These are phyloP conservation scores for Diaporthe eres DNA, from an alignment of 2,329 filamentous ascomycete species.

Conservation along the genomic window DNA sequence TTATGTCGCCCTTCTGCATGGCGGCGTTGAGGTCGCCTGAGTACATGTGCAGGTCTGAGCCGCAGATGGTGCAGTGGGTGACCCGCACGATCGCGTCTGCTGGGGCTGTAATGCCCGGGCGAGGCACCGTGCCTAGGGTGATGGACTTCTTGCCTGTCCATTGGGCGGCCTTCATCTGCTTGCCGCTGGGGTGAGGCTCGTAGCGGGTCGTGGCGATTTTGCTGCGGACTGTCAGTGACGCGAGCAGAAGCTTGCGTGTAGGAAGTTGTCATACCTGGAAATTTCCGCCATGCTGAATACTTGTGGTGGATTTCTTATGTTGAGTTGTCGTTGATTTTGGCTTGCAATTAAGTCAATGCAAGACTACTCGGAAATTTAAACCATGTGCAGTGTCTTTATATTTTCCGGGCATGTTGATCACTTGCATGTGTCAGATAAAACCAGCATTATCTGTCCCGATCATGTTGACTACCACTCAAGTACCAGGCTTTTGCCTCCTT, in stretches of 20 bases:
- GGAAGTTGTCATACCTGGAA: neutral
- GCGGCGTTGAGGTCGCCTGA: conserved; percentile 45
- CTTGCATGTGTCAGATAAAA: too few relatives aligned
- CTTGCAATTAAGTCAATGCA: too few relatives aligned
- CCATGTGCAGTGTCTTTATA: neutral
- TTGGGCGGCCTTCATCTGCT: conserved; percentile 4
- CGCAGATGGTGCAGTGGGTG: conserved; percentile 52
- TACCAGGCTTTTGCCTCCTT: neutral
- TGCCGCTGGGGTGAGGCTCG: conserved; percentile 4
- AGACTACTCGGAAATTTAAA: neutral
- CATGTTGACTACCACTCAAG: neutral
- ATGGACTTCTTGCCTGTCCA: conserved; percentile 9
- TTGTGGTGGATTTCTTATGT: neutral
- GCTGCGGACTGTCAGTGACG: neutral
- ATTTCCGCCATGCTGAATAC: neutral
- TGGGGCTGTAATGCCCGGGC: conserved; percentile 38
- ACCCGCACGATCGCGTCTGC: conserved; percentile 54
- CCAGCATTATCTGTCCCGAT: neutral
- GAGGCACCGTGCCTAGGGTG: neutral
- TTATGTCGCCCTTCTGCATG: conserved; percentile 41
- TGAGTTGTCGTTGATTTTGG: neutral
- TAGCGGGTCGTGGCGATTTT: neutral
- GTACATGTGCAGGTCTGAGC: conserved; percentile 52
- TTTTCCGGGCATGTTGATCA: too few relatives aligned
- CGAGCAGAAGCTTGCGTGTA: neutral